Conservation (phyloP, 31 red algal species). For the Bonnemaisonia californica region DNA sequence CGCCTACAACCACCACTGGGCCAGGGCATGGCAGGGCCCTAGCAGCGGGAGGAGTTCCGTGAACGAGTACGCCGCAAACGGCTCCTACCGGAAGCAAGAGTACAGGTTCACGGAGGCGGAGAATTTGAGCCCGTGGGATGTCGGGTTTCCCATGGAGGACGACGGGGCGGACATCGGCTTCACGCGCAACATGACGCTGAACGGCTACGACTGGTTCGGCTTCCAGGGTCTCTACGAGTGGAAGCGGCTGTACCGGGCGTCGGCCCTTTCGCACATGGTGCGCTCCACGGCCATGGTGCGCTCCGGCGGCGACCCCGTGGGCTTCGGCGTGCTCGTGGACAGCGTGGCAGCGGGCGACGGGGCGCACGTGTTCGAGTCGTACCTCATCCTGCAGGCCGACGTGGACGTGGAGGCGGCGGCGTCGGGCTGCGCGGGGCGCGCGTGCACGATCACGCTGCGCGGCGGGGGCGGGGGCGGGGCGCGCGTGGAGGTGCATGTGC, state of each 20-base stretch:
- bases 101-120: slow-evolving; percentile 39
- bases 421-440: slow-evolving; percentile 17
- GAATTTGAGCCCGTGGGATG: slow-evolving; percentile 38
- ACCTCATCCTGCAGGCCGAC: slow-evolving; percentile 48
- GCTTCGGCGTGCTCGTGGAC: slow-evolving; percentile 51
- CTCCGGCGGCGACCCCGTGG: slow-evolving; percentile 12
- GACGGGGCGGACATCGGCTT: slow-evolving; percentile 59
- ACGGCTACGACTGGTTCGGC: slow-evolving; percentile 38
- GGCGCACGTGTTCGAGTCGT: slow-evolving; percentile 55
- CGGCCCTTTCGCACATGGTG: slow-evolving; percentile 28
- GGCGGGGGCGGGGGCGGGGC: background rate
- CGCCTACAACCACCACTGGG: slow-evolving; percentile 56
- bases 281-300: slow-evolving; percentile 40
- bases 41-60: slow-evolving; percentile 13
- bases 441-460: slow-evolving; percentile 27
- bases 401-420: slow-evolving; percentile 1
- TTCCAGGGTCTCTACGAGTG: slow-evolving; percentile 47
- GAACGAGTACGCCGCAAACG: slow-evolving; percentile 21
- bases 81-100: background rate
- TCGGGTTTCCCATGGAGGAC: slow-evolving; percentile 63
- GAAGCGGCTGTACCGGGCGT: slow-evolving; percentile 48
- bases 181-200: slow-evolving; percentile 42
- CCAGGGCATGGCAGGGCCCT: slow-evolving; percentile 22
- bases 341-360: slow-evolving; percentile 17
- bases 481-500: background rate